Base-by-base conservation (phyloP, 164 flowering plant genomes). In the Cinnamomum micranthum region DNA sequence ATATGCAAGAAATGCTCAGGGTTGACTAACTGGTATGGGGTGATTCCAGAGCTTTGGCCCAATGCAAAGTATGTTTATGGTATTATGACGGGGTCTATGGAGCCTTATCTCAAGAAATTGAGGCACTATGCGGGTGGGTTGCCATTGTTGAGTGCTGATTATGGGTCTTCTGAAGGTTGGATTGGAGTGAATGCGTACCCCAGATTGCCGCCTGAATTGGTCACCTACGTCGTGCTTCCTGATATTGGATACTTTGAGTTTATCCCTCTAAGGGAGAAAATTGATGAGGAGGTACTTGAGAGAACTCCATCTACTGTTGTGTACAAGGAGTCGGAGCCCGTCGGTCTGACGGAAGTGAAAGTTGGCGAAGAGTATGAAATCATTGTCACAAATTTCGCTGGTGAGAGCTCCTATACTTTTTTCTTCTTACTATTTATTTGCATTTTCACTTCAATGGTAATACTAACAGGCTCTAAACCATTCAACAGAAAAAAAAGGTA, bases 31-130 rank as follows among this genome's bases (percentile, higher is more conserved):
- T 95, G 98, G 97, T 91, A 91, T 79, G 97, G 99, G 17, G 41
- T 93, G 28, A 89, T 95, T 41, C 97, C 91, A 2, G 87, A 77
- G 65, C 89, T 95, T 35, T 95, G 93, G 75, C 97, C 99, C 3
- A 91, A 90, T 79, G 90, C 85, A 0, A 93, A 89, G 87, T 95
- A 93, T 70, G 73, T 93, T 1, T 85, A 85, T 69, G 98, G 97
- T 72, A 95, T 95, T 79, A 89, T 95, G 98, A 95, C 99, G 0
- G 99, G 99, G n/a, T 88, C 99, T 5, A 95, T 96, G 99, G 91
- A 88, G 85, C 95, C 90, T 19, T 93, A 93, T 74, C 50, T 89
- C 80, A 85, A 87, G 62, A 94, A 95, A 33, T 66, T 95, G 85
- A 92, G 98, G 85, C 95, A 89, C 76, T 95, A 91, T 80, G 97